A percentile compares a stretch with the other conserved stretches of the same genome.
Evolutionary conservation across 768 basidiomycete species (phyloP).

Genomic region (Mycena olivaceomarginata): DNA sequence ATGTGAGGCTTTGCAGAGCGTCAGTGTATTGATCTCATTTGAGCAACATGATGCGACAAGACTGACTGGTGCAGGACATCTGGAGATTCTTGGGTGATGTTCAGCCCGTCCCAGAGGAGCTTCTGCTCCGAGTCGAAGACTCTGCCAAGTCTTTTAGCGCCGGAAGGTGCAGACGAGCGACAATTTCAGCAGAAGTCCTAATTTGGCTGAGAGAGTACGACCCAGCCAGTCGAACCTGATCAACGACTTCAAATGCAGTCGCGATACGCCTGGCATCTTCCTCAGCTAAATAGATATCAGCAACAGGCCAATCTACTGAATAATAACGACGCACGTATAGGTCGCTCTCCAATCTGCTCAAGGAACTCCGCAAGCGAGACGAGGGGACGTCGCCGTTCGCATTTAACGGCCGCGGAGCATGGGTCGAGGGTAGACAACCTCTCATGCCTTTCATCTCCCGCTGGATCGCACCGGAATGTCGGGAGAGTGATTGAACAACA

Average conservation of each 20-base stretch:
- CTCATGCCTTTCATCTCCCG: constrained; percentile 67
- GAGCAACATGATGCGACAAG: background rate
- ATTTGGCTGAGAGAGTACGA: constrained; percentile 60
- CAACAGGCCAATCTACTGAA: background rate
- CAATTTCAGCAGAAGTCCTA: constrained; percentile 58
- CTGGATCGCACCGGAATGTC: constrained; percentile 62
- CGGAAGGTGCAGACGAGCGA: constrained; percentile 64
- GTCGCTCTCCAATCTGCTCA: constrained; percentile 61
- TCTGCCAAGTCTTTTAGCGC: constrained; percentile 65
- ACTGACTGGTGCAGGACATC: constrained; percentile 55
- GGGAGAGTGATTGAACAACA: constrained; percentile 57
- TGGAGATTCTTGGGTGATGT: constrained; percentile 49
- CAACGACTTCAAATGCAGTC: constrained; percentile 76
- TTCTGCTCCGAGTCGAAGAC: constrained; percentile 63
- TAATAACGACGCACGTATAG: constrained; percentile 64
- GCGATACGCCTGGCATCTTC: constrained; percentile 55
- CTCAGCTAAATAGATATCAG: constrained; percentile 57
- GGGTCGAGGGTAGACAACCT: constrained; percentile 50
- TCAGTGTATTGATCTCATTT: constrained; percentile 13
- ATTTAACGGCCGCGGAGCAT: constrained; percentile 19
- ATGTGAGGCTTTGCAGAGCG: constrained; percentile 50
- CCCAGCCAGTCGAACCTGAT: constrained; percentile 73
- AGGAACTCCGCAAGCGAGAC: constrained; percentile 64
- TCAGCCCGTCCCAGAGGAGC: constrained; percentile 64
- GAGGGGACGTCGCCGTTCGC: background rate